Evolutionary conservation across 108 stramenopile genomes (phyloP), one percentile per base, ranked within the genome.

Genomic region (Schizochytrium sp.): DNA sequence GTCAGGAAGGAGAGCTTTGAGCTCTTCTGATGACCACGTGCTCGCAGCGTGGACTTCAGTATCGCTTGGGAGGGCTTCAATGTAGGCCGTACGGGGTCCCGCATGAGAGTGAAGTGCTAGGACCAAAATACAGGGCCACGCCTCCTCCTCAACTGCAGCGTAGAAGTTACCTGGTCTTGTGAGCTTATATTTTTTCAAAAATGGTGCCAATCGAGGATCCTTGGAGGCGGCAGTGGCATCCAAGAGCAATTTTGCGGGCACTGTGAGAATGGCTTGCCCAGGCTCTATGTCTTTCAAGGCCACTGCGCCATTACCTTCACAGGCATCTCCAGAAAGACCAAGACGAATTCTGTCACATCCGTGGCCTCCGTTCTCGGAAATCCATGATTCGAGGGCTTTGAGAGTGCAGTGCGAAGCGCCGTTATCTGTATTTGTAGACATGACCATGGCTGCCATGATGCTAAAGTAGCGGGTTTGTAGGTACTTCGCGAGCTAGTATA

Each of bases 41-140:
- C 42, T 28, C 7, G 64, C 64, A 8, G 64, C 64, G 64, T 69
- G 19, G 12, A 69, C 42, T 38, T 69, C 64, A 44, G 0, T 15
- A 38, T 3, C 64, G 64, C 64, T 7, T 8, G 64, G 64, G 64
- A 69, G 64, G 28, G 64, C 64, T 8, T 69, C 2, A 8, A 69
- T 1, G 64, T 69, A 69, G 12, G 64, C 42, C 64, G 64, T 44
- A 38, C 19, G 1, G 5, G 64, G 64, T 2, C 64, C 64, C 12
- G 40, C 28, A 44, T 69, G 64, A 38, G 64, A 38, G 8, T 44
- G 64, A 38, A 69, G 64, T 38, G 64, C 64, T 15, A 69, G 28
- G 64, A 69, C 42, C 64, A 69, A 69, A 44, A 69, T 69, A 8
- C 40, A 38, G 19, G 64, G 64, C 64, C 64, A 69, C 0, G 64